Evolutionary conservation across 805 yeast species (phyloP), one percentile per base, ranked within the genome.

Genomic region (Brettanomyces nanus): DNA sequence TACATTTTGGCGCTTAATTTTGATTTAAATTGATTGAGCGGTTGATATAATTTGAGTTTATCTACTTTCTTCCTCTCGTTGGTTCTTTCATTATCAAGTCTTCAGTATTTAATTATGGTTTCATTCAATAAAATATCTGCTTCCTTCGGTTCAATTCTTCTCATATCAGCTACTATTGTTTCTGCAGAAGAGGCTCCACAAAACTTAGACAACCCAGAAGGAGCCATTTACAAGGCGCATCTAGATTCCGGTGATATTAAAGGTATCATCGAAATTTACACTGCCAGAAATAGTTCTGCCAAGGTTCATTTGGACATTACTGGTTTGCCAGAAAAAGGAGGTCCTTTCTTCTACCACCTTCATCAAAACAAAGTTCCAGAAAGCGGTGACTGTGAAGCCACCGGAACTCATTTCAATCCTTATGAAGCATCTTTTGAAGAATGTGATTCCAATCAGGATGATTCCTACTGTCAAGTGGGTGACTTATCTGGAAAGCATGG

Each of bases 401-500:
- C 75, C 17, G 80, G 78, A 10, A 58, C 56, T 15, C 80, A 76
- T 45, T 75, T 81, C 42, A 79, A 81, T 50, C 89, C 89, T 4
- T 80, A 69, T 52, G 53, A 62, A 38, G 80, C 85, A 5, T 58
- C 71, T 7, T 57, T 65, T 17, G 66, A 64, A 35, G 48, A 45
- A 9, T 79, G 85, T 56, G 78, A 70, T 37, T 46, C 56, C 20
- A 63, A 65, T 40, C 63, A 62, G 14, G 65, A 69, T 47, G 80
- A 80, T 56, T 56, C 77, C 6, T 62, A 55, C 26, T 81, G 86
- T 54, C 77, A 77, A 57, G 73, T 80, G 30, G 90, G 90, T 41
- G 89, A 81, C 52, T 71, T 81, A 48, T 73, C 84, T 26, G 90
- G 90, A 31, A 81, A 80, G 55, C 87, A 81, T 58, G 90, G 90